Evolutionary conservation across 108 stramenopile species (phyloP), one percentile per base, ranked within the genome.

Genomic region (Pelagomonas calceolata): DNA sequence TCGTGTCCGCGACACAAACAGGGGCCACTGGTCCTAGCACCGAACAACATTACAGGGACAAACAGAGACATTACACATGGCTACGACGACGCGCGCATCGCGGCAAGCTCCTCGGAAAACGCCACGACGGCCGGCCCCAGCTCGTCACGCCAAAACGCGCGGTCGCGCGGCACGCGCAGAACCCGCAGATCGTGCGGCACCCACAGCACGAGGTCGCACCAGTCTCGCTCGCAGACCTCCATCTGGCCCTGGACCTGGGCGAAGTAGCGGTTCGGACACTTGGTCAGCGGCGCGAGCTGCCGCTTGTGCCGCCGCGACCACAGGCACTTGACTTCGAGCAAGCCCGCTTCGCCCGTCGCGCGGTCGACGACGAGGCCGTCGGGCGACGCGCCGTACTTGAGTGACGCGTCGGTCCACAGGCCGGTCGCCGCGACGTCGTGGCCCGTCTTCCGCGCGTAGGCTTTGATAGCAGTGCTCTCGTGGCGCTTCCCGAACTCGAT

Each of bases 201-300:
- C 32, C 69, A 82, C 17, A 78, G 26, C 36, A 78, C 76, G 65
- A 82, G 67, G 73, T 82, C 81, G 51, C 81, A 82, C 81, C 81
- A 82, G 34, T 67, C 71, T 30, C 30, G 64, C 63, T 82, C 75
- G 70, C 81, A 82, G 39, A 78, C 66, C 32, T 70, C 74, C 66
- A 82, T 45, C 70, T 82, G 81, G 31, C 77, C 77, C 69, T 82
- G 81, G 63, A 82, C 76, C 64, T 82, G 81, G 69, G 75, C 77
- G 63, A 73, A 82, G 43, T 66, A 82, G 63, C 81, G 74, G 31
- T 64, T 70, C 21, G 81, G 81, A 68, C 81, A 82, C 46, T 73
- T 51, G 31, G 78, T 72, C 35, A 68, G 78, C 32, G 66, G 66
- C 4, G 70, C 60, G 64, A 78, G 45, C 30, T 71, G 36, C 36